phyloP scores from a whole-genome alignment of 176 grass and related monocot genomes.

The Oryza officinalis region DNA sequence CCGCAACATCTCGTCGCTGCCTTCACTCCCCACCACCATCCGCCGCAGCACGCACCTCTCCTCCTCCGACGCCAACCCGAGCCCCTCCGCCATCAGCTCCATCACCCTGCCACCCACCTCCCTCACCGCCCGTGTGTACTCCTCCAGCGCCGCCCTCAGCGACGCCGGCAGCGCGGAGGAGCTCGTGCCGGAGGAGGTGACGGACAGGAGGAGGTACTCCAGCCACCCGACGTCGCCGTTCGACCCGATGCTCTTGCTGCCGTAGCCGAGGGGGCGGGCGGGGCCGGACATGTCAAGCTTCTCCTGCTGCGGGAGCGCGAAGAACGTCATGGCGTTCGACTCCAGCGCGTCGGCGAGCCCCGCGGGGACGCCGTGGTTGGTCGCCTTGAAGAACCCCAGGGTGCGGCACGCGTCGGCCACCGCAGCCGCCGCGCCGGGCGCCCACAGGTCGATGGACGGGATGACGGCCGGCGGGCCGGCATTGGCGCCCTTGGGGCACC shows the following conservation, averaged over 20 bases:
- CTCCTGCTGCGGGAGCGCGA: constrained; percentile 48
- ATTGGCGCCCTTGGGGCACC: not conserved
- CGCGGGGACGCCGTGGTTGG: constrained; percentile 64
- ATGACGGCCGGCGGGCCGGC: not conserved
- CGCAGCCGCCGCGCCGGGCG: constrained; percentile 35
- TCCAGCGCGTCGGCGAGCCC: constrained; percentile 52
- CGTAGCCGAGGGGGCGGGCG: constrained; percentile 55
- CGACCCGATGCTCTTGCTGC: constrained; percentile 71
- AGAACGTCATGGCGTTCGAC: constrained; percentile 58
- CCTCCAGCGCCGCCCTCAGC: constrained; percentile 49
- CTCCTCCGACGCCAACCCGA: constrained; percentile 27
- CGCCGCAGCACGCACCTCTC: constrained; percentile 40
- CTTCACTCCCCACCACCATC: constrained; percentile 47
- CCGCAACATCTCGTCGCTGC: constrained; percentile 60
- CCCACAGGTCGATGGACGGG: constrained; percentile 46
- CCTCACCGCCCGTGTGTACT: constrained; percentile 55
- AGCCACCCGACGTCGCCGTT: constrained; percentile 91
- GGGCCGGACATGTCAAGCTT: constrained; percentile 51
- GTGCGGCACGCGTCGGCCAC: constrained; percentile 55
- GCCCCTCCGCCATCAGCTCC: constrained; percentile 72
- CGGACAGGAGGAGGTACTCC: constrained; percentile 75
- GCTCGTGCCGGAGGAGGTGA: not conserved
- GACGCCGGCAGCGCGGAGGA: constrained; percentile 19
- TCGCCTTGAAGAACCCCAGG: constrained; percentile 79
- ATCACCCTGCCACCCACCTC: constrained; percentile 56